These are phyloP conservation scores for Oryza glumipatula DNA, from an alignment of 176 grass and related monocot species.

Conservation along the genomic window DNA sequence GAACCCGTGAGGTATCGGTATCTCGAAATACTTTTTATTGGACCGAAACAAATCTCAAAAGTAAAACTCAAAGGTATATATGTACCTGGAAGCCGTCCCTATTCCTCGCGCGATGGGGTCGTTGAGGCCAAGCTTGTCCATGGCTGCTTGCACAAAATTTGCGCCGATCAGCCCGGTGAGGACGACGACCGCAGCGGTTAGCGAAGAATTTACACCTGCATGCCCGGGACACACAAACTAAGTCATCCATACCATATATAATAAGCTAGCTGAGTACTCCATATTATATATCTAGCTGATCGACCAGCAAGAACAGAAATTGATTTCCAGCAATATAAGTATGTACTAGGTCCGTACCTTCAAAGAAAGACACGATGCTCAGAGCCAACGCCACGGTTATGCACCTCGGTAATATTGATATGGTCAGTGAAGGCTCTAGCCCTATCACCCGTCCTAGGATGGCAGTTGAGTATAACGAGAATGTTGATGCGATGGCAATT, in stretches of 20 bases:
- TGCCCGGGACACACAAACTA: neutral
- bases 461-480: slow-evolving; percentile 95
- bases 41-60: too few species aligned
- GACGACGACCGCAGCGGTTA: slow-evolving; percentile 90
- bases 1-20: too few species aligned
- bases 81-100: slow-evolving; percentile 92
- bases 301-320: too few species aligned
- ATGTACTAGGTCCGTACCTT: slow-evolving; percentile 47
- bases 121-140: slow-evolving; percentile 85
- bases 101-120: slow-evolving; percentile 92
- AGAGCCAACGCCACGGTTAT: slow-evolving; percentile 89
- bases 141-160: slow-evolving; percentile 84
- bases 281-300: neutral
- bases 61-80: neutral
- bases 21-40: too few species aligned
- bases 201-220: slow-evolving; percentile 78
- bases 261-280: neutral
- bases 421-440: slow-evolving; percentile 73
- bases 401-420: slow-evolving; percentile 89
- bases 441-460: slow-evolving; percentile 69
- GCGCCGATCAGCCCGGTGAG: slow-evolving; percentile 91
- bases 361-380: slow-evolving; percentile 95
- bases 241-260: neutral
- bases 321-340: neutral
- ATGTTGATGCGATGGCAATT: slow-evolving; percentile 67